Conservation (phyloP, 257 asterid species). For the Paraleonurus japonicus region DNA sequence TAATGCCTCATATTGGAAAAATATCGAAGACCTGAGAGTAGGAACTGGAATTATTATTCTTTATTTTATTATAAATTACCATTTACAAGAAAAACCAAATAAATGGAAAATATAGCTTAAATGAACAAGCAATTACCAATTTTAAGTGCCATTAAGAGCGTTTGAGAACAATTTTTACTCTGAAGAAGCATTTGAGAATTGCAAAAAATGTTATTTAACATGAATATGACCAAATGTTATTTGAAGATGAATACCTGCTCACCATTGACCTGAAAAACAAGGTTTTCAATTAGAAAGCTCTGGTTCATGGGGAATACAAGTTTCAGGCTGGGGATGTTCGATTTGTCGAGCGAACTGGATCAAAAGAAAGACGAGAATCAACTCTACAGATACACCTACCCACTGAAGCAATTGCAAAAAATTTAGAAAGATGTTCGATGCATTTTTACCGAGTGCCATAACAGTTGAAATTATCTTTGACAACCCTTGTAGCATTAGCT, state of each 20-base stretch:
- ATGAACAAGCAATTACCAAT: background rate
- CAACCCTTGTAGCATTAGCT: constrained; percentile 43
- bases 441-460: constrained; percentile 57
- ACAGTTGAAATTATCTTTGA: constrained; percentile 50
- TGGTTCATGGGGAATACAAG: constrained; percentile 60
- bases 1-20: background rate
- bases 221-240: background rate
- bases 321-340: constrained; percentile 49
- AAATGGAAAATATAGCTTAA: background rate
- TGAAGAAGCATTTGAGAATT: background rate
- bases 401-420: constrained; percentile 19
- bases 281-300: constrained; percentile 59
- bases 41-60: background rate
- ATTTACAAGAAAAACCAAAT: background rate
- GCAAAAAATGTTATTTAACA: constrained; percentile 11
- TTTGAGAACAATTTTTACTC: background rate
- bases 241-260: constrained; percentile 43
- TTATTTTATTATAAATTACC: background rate
- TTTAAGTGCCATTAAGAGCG: background rate
- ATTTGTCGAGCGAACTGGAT: constrained; percentile 53
- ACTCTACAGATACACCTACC: constrained; percentile 15
- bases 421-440: background rate
- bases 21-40: background rate
- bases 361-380: constrained; percentile 24
- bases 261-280: constrained; percentile 45